Evolutionary conservation across 2,329 filamentous ascomycete genomes (phyloP).

Genomic region (Clonostachys sp.): DNA sequence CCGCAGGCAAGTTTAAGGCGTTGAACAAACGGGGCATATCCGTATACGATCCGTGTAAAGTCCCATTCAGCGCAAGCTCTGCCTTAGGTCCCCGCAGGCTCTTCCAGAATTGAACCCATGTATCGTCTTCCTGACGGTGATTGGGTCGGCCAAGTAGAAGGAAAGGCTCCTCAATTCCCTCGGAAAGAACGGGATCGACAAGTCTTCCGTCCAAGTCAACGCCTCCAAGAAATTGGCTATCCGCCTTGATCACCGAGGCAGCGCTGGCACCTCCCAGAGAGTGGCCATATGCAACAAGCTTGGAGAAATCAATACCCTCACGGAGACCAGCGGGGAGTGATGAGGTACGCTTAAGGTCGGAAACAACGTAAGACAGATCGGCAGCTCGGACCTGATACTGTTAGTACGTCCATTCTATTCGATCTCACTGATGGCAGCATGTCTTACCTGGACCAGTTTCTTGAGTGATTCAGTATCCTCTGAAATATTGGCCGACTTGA

Average conservation of each 20-base stretch:
- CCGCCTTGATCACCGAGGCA: slow-evolving; percentile 18
- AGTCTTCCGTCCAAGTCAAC: slow-evolving; percentile 33
- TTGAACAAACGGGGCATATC: too few relatives aligned
- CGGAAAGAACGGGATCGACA: slow-evolving; percentile 14
- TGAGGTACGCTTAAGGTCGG: slow-evolving; percentile 15
- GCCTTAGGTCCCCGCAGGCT: too few relatives aligned
- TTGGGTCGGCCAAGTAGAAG: too few relatives aligned
- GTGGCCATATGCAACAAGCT: slow-evolving; percentile 28
- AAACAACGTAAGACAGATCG: slow-evolving; percentile 29
- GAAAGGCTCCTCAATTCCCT: too few relatives aligned
- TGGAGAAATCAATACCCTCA: slow-evolving; percentile 13
- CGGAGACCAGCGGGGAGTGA: slow-evolving; percentile 1
- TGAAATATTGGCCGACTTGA: slow-evolving; percentile 11
- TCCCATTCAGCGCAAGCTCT: too few relatives aligned
- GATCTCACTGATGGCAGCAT: background rate
- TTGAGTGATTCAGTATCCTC: slow-evolving; percentile 7
- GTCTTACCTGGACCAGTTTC: slow-evolving; percentile 10
- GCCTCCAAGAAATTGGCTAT: slow-evolving; percentile 25
- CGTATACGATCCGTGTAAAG: too few relatives aligned
- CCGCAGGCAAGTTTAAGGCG: too few relatives aligned
- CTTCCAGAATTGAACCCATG: too few relatives aligned
- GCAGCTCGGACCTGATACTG: slow-evolving; percentile 18
- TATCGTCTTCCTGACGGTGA: too few relatives aligned
- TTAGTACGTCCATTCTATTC: background rate
- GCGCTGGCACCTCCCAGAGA: slow-evolving; percentile 31